Conservation (phyloP, 2,329 filamentous ascomycete species). For the Penicillium thymicola region DNA sequence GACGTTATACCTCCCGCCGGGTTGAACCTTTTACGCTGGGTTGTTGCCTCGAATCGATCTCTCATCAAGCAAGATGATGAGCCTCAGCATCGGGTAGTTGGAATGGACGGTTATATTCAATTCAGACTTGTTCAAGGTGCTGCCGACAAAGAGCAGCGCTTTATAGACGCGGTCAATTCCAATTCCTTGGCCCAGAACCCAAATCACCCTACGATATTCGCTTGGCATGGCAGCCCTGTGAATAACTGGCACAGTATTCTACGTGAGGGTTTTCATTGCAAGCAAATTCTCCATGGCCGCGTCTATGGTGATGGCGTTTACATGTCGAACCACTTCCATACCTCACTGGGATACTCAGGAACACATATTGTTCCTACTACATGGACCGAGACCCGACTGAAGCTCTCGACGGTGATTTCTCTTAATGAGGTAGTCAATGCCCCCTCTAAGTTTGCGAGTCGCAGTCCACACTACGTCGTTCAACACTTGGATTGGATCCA, state of each 20-base stretch:
- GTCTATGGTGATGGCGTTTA: constrained; percentile 79
- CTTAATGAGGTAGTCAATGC: constrained; percentile 83
- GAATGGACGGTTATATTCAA: constrained; percentile 68
- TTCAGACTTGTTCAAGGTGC: constrained; percentile 87
- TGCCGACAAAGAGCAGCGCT: constrained; percentile 78
- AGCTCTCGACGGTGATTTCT: constrained; percentile 60
- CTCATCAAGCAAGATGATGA: constrained; percentile 70
- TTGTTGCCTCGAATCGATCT: constrained; percentile 83
- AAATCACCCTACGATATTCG: constrained; percentile 69
- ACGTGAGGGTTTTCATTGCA: constrained; percentile 74
- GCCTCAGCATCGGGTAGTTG: constrained; percentile 54
- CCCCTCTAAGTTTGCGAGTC: constrained; percentile 58
- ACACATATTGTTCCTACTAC: not conserved
- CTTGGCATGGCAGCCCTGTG: constrained; percentile 78
- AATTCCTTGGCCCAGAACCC: constrained; percentile 37
- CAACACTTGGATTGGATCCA: constrained; percentile 80
- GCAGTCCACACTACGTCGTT: constrained; percentile 66
- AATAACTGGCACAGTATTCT: constrained; percentile 89
- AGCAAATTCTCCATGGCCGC: constrained; percentile 61
- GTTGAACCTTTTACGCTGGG: constrained; percentile 73
- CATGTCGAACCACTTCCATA: constrained; percentile 60
- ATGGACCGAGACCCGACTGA: constrained; percentile 68
- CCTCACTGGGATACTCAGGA: constrained; percentile 54
- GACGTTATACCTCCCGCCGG: constrained; percentile 63
- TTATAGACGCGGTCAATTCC: constrained; percentile 59